A percentile compares a stretch with the other conserved stretches of the same genome.
phyloP scores from a whole-genome alignment of 1,284 basidiomycete genomes.

The Pseudozyma pruni region DNA sequence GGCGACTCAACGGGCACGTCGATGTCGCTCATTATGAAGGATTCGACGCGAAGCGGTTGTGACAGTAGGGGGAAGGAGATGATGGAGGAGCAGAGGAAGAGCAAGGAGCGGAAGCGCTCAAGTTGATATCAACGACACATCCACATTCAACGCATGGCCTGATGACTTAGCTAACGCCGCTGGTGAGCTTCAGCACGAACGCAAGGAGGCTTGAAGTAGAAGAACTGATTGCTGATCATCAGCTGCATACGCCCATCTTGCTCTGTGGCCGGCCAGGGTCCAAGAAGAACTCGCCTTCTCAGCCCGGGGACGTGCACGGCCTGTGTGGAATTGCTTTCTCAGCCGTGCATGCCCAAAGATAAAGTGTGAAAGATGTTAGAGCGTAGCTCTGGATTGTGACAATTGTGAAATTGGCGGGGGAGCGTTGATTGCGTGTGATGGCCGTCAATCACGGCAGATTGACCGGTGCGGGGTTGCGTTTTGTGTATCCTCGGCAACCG shows the following conservation, averaged over 20 bases:
- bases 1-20: conserved; percentile 45
- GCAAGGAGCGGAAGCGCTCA: too few relatives aligned
- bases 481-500: background rate
- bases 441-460: background rate
- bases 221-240: conserved; percentile 16
- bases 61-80: background rate
- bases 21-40: conserved; percentile 25
- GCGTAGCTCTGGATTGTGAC: too few relatives aligned
- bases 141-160: too few relatives aligned
- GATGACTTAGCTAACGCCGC: too few relatives aligned
- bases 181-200: too few relatives aligned
- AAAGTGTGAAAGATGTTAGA: conserved; percentile 4
- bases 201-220: too few relatives aligned
- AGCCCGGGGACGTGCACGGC: background rate
- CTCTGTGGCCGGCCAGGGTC: conserved; percentile 2
- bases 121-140: too few relatives aligned
- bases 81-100: background rate
- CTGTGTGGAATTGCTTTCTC: conserved; percentile 26
- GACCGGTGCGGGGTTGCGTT: conserved; percentile 4
- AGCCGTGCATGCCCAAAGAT: conserved; percentile 15
- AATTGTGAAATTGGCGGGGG: too few relatives aligned
- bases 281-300: background rate
- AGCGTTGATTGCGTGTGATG: background rate
- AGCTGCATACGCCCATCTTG: conserved; percentile 10
- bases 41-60: background rate